These are phyloP conservation scores for Pythium aquatile DNA, from an alignment of 352 stramenopile genomes.

Conservation along the genomic window DNA sequence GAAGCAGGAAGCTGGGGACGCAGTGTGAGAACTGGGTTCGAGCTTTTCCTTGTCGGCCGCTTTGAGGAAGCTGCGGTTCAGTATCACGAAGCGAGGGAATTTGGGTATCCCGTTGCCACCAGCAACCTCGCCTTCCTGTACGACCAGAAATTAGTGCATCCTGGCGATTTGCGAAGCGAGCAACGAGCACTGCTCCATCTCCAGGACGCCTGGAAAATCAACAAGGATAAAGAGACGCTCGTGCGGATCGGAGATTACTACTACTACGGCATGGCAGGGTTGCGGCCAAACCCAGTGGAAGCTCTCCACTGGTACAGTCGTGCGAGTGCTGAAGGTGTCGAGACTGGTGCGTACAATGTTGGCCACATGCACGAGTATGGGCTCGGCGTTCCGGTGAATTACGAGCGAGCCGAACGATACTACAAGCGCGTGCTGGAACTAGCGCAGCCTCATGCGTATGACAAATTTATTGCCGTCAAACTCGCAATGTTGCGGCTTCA, in stretches of 20 bases:
- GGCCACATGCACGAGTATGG: conserved; percentile 75
- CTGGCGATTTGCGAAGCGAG: conserved; percentile 28
- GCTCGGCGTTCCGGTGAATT: conserved; percentile 44
- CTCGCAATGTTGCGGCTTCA: conserved; percentile 18
- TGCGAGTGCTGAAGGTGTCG: conserved; percentile 58
- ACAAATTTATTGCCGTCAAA: conserved; percentile 18
- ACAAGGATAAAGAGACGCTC: conserved; percentile 55
- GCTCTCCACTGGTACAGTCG: conserved; percentile 72
- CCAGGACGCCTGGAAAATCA: conserved; percentile 30
- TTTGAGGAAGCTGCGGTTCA: conserved; percentile 43
- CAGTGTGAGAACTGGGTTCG: conserved; percentile 57
- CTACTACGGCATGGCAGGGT: conserved; percentile 61
- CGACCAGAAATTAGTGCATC: conserved; percentile 44
- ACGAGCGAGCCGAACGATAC: conserved; percentile 57
- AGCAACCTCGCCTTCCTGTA: conserved; percentile 82
- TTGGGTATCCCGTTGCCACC: conserved; percentile 59
- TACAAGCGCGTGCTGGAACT: conserved; percentile 60
- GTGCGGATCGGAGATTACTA: conserved; percentile 76
- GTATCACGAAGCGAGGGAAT: conserved; percentile 66
- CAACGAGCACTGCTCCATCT: conserved; percentile 44
- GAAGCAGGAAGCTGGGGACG: conserved; percentile 64
- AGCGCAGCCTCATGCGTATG: conserved; percentile 21
- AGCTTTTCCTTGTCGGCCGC: conserved; percentile 47
- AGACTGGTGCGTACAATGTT: conserved; percentile 66
- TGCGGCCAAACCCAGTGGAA: conserved; percentile 31